phyloP scores from a whole-genome alignment of 371 early-diverging fungal genomes.

The Mortierella sp. region DNA sequence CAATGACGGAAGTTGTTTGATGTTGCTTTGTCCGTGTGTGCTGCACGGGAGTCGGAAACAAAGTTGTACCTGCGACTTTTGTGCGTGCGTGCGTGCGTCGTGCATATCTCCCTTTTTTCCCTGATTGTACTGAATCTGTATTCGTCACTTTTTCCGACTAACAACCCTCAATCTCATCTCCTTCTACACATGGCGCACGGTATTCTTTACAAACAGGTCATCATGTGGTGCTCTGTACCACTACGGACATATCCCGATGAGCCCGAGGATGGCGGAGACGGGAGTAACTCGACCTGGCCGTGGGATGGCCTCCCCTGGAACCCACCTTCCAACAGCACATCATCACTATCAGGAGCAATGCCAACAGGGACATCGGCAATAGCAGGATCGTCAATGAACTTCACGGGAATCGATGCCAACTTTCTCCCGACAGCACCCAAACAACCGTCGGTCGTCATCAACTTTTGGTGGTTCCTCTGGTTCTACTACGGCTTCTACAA shows the following conservation, averaged over 20 bases:
- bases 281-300: slow-evolving; percentile 42
- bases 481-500: slow-evolving; percentile 85
- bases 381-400: slow-evolving; percentile 29
- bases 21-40: not conserved
- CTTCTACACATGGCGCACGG: not conserved
- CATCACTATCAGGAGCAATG: slow-evolving; percentile 11
- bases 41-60: not conserved
- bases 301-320: slow-evolving; percentile 45
- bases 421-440: slow-evolving; percentile 27
- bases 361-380: slow-evolving; percentile 14
- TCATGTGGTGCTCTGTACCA: slow-evolving; percentile 57
- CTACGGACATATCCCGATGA: slow-evolving; percentile 51
- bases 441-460: slow-evolving; percentile 62
- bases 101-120: slow-evolving; percentile 11
- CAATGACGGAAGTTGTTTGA: slow-evolving; percentile 1
- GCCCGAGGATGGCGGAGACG: slow-evolving; percentile 29
- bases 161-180: slow-evolving; percentile 1
- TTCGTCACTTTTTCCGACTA: slow-evolving; percentile 9
- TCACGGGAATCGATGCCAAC: slow-evolving; percentile 6
- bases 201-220: slow-evolving; percentile 24
- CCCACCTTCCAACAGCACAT: slow-evolving; percentile 12
- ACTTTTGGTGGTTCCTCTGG: slow-evolving; percentile 84
- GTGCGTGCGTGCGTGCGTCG: slow-evolving; percentile 2
- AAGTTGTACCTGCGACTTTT: not conserved
- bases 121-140: not conserved